Evolutionary conservation across 345 rosid species (phyloP), one percentile per base, ranked within the genome.

Genomic region (Hypericum perforatum): DNA sequence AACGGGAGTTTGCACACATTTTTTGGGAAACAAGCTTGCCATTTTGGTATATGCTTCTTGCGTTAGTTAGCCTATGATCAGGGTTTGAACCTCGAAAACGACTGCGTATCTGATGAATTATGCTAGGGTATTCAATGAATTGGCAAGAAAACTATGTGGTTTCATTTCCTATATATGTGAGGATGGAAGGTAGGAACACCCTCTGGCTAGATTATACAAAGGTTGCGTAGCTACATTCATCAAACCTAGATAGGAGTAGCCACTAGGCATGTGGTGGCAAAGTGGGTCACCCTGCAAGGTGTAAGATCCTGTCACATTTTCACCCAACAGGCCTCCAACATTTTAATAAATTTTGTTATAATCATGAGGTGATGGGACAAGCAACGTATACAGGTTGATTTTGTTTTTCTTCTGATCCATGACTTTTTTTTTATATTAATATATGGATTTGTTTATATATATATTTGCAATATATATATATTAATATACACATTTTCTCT

Each of bases 181-280:
- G n/a, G n/a, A n/a, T n/a, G n/a, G n/a, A n/a, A n/a, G n/a, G n/a
- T n/a, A n/a, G n/a, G n/a, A n/a, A n/a, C n/a, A n/a, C n/a, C n/a
- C n/a, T n/a, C n/a, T n/a, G n/a, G n/a, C n/a, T n/a, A n/a, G n/a
- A n/a, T n/a, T n/a, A n/a, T 15, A 15, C 49, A 48, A 7, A 32
- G 12, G 41, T 49, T 41, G 10, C 6, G 41, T 41, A 22, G 32
- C 2, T 22, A 22, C 32, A 22, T 22, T 22, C 32, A 22, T 22
- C 32, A 22, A 22, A 1, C 32, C 32, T 22, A 22, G 32, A 22
- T 1, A 22, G 32, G 54, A 45, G 44, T 4, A 37, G 13, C 40
- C 10, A 54, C 13, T 7, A 43, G 48, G 54, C 78, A 68, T 76
- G 78, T 62, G 81, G 61, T 37, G 63, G 54, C 54, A 50, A 60